Conservation (phyloP, 441 rosid genomes). For the Raphanus hybrid region DNA sequence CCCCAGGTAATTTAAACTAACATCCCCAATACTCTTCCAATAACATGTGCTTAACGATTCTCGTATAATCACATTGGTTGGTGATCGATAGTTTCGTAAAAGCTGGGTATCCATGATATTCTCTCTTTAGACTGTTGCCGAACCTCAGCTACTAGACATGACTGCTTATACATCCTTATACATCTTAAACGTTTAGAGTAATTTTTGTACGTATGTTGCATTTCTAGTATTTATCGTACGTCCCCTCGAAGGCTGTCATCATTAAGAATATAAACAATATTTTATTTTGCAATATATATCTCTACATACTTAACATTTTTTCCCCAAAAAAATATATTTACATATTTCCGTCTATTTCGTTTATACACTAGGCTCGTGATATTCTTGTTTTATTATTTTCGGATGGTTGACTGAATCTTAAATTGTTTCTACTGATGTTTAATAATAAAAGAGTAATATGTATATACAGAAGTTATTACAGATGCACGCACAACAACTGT, state of each 20-base stretch:
- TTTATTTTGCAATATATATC: conserved; percentile 10
- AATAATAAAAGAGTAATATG: not conserved
- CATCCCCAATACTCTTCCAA: not conserved
- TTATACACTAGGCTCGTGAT: not conserved
- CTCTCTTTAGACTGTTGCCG: conserved; percentile 21
- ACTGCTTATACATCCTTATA: conserved; percentile 19
- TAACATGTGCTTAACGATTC: conserved; percentile 1
- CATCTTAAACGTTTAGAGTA: conserved; percentile 2
- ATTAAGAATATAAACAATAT: conserved; percentile 19
- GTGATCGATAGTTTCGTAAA: conserved; percentile 29
- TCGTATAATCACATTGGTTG: conserved; percentile 14
- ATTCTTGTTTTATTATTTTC: not conserved
- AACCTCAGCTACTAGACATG: conserved; percentile 35
- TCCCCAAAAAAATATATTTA: not conserved
- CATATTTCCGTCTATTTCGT: not conserved
- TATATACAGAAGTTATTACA: conserved; percentile 76
- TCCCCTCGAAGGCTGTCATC: not conserved
- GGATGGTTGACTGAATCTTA: not conserved
- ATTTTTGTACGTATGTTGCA: conserved; percentile 14
- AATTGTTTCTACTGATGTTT: not conserved
- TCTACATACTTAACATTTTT: not conserved
- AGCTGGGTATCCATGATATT: conserved; percentile 32
- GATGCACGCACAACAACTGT: conserved; percentile 89
- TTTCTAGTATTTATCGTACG: conserved; percentile 8
- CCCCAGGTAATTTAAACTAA: conserved; percentile 63